Conservation (phyloP, 306 rosid genomes). For the Alnus rubra region DNA sequence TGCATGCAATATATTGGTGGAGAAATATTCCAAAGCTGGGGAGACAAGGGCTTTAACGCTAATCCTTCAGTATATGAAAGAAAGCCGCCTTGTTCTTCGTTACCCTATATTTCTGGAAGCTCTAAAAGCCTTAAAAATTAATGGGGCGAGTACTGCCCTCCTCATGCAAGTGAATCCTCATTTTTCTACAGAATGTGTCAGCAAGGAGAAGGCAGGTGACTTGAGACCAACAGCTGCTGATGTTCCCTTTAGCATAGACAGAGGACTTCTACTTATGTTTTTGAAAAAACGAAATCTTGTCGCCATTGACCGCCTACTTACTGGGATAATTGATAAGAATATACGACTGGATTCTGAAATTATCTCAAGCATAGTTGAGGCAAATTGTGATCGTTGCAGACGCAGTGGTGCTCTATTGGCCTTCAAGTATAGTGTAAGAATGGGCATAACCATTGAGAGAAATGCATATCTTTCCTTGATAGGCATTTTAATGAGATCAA, state of each 20-base stretch:
- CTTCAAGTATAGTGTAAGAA: slow-evolving; percentile 50
- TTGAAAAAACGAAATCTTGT: slow-evolving; percentile 55
- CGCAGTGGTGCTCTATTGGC: slow-evolving; percentile 67
- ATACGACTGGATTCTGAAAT: slow-evolving; percentile 41
- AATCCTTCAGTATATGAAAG: slow-evolving; percentile 72
- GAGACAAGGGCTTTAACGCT: slow-evolving; percentile 45
- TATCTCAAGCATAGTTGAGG: slow-evolving; percentile 59
- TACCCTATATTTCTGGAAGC: slow-evolving; percentile 67
- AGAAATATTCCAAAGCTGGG: slow-evolving; percentile 61
- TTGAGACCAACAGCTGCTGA: slow-evolving; percentile 20
- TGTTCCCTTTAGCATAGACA: slow-evolving; percentile 36
- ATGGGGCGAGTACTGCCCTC: slow-evolving; percentile 55
- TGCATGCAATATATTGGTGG: slow-evolving; percentile 77
- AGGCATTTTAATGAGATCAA: slow-evolving; percentile 60
- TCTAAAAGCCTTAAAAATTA: slow-evolving; percentile 47
- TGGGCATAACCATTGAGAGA: slow-evolving; percentile 48
- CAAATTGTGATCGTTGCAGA: slow-evolving; percentile 49
- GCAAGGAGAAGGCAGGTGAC: slow-evolving; percentile 35
- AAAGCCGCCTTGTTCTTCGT: slow-evolving; percentile 64
- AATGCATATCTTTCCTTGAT: slow-evolving; percentile 57
- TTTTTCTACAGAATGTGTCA: slow-evolving; percentile 33
- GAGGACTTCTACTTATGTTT: slow-evolving; percentile 50
- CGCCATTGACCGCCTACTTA: slow-evolving; percentile 57
- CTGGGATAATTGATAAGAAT: slow-evolving; percentile 48
- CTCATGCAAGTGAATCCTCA: slow-evolving; percentile 80